phyloP scores from a whole-genome alignment of 1,139 yeast genomes.

The Taphrina communis region DNA sequence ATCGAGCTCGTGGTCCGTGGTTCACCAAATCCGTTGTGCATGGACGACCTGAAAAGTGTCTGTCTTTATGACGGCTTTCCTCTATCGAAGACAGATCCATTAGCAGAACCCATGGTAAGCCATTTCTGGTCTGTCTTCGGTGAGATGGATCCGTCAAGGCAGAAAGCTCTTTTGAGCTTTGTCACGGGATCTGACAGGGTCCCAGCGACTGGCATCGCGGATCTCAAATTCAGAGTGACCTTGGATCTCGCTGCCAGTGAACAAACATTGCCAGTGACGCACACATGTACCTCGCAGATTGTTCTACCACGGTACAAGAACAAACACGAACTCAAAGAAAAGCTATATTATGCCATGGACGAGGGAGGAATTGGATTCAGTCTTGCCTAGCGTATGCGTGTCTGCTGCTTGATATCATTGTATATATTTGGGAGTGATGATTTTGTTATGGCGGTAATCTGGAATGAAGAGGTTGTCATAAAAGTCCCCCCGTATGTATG shows the following conservation, averaged over 20 bases:
- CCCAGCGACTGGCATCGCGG: constrained; percentile 85
- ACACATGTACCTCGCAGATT: constrained; percentile 91
- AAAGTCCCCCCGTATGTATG: no score
- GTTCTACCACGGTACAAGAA: constrained; percentile 71
- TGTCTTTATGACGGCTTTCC: constrained; percentile 61
- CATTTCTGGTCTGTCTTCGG: constrained; percentile 89
- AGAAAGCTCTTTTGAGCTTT: constrained; percentile 70
- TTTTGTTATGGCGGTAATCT: no score
- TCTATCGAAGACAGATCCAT: background rate
- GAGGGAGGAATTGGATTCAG: constrained; percentile 65
- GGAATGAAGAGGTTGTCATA: no score
- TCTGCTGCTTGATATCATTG: no score
- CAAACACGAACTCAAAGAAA: constrained; percentile 60
- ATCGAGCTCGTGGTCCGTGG: constrained; percentile 81
- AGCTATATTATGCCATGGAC: constrained; percentile 68
- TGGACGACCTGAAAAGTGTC: constrained; percentile 68
- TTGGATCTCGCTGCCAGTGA: constrained; percentile 48
- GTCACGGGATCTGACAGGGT: constrained; percentile 89
- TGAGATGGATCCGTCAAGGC: constrained; percentile 57
- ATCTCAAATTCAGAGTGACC: constrained; percentile 70
- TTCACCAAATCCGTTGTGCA: constrained; percentile 69
- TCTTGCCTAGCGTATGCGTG: constrained; percentile 1
- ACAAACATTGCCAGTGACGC: constrained; percentile 76
- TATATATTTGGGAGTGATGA: no score
- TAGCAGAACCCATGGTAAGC: constrained; percentile 48